These are phyloP conservation scores for Cyclotella kingstonii DNA, from an alignment of 108 stramenopile genomes.

Conservation along the genomic window DNA sequence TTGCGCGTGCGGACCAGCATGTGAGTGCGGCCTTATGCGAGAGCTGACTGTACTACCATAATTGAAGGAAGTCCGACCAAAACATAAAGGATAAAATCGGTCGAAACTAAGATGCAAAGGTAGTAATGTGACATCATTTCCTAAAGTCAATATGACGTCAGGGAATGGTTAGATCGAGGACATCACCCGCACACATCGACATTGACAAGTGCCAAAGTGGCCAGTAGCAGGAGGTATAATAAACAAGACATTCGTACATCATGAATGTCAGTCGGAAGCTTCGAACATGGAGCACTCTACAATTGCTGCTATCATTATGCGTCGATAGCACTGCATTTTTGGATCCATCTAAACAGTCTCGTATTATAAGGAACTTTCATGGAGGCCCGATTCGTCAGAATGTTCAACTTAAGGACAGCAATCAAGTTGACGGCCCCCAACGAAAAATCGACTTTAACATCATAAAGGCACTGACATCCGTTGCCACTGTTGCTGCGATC, in stretches of 20 bases:
- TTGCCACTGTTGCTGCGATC: constrained; percentile 8
- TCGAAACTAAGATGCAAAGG: too few relatives aligned
- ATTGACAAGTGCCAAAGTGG: background rate
- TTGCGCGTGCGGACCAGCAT: too few relatives aligned
- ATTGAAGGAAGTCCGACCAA: too few relatives aligned
- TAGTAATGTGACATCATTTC: too few relatives aligned
- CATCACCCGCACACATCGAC: background rate
- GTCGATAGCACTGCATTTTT: background rate
- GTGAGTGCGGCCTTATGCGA: too few relatives aligned
- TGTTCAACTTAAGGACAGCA: background rate
- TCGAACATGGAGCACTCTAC: background rate
- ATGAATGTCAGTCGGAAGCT: too few relatives aligned
- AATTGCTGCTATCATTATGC: background rate
- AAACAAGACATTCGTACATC: background rate
- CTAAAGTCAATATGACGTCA: too few relatives aligned
- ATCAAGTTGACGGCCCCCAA: too few relatives aligned
- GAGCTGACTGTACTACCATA: too few relatives aligned
- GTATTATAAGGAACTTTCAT: too few relatives aligned
- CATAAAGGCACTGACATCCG: background rate
- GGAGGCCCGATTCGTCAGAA: too few relatives aligned
- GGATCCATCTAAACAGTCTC: background rate
- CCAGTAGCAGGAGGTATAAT: background rate
- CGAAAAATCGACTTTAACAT: background rate
- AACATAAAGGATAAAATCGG: too few relatives aligned
- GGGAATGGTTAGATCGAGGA: background rate